Evolutionary conservation across 805 yeast species (phyloP).

Genomic region (Limtongozyma cylindracea): DNA sequence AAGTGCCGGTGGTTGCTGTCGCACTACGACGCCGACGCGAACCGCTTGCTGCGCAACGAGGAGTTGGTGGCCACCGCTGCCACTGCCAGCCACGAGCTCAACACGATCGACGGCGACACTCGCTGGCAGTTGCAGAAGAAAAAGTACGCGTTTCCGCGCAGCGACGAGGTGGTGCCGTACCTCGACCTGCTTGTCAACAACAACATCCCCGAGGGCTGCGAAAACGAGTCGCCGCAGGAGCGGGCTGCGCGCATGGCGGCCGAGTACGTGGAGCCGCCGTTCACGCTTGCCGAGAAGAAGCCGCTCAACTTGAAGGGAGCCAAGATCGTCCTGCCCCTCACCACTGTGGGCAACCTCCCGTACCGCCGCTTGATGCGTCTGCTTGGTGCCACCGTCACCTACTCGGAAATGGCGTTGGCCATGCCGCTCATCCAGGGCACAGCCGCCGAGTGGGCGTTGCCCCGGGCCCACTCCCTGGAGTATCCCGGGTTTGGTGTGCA

Average conservation of each 20-base stretch:
- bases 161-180: constrained; percentile 28
- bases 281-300: constrained; percentile 65
- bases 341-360: constrained; percentile 95
- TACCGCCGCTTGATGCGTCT: constrained; percentile 80
- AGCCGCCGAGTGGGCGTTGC: constrained; percentile 93
- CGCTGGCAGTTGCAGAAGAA: constrained; percentile 32
- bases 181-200: constrained; percentile 33
- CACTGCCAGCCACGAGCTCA: constrained; percentile 27
- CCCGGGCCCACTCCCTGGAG: constrained; percentile 68
- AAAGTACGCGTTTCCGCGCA: constrained; percentile 26
- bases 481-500: constrained; percentile 84
- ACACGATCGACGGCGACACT: constrained; percentile 22
- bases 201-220: constrained; percentile 10
- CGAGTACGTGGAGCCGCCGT: constrained; percentile 52
- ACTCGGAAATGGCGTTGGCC: constrained; percentile 83
- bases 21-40: constrained; percentile 27
- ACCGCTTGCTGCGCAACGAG: constrained; percentile 17
- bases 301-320: constrained; percentile 38
- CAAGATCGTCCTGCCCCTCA: constrained; percentile 81
- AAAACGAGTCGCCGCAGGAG: constrained; percentile 2
- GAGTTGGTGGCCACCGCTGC: constrained; percentile 9
- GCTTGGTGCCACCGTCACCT: constrained; percentile 81
- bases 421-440: constrained; percentile 74
- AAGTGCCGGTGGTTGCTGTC: constrained; percentile 79
- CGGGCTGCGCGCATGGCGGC: constrained; percentile 8